Percentiles rank a stretch among this genome's conserved stretches.
Evolutionary conservation across 345 rosid genomes (phyloP).

Genomic region (Salix exigua): DNA sequence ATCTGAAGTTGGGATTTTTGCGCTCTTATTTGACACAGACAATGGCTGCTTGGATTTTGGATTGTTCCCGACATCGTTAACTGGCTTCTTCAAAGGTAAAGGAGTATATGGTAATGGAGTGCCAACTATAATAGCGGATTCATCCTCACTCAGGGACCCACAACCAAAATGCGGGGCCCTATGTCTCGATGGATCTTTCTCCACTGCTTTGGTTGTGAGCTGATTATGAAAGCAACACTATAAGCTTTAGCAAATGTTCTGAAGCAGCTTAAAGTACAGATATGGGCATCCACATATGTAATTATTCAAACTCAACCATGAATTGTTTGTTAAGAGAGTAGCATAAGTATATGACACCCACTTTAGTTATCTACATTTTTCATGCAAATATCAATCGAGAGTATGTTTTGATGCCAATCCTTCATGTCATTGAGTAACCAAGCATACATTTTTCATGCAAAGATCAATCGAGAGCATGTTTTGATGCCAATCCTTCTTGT

Average conservation of each 20-base stretch:
- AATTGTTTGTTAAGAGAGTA: not conserved
- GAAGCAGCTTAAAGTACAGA: not conserved
- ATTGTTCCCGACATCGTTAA: conserved; percentile 31
- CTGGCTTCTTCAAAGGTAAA: conserved; percentile 44
- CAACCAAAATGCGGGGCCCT: conserved; percentile 67
- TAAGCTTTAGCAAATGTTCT: conserved; percentile 8
- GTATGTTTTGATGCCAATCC: not conserved
- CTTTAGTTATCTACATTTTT: not conserved
- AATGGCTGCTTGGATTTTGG: conserved; percentile 35
- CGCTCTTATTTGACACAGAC: conserved; percentile 30
- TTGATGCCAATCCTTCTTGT: not conserved
- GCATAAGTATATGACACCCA: not conserved
- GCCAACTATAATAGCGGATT: conserved; percentile 42
- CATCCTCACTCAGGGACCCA: conserved; percentile 51
- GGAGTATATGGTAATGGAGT: conserved; percentile 45
- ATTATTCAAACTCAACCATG: not conserved
- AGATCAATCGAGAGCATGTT: not conserved
- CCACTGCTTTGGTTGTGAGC: conserved; percentile 71
- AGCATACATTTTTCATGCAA: not conserved
- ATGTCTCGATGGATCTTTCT: conserved; percentile 60
- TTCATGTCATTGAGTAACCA: not conserved
- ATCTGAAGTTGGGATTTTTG: conserved; percentile 14
- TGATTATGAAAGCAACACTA: conserved; percentile 25
- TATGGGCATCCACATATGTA: not conserved
- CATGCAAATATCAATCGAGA: not conserved